Percentiles rank a stretch among this genome's conserved stretches.
These are phyloP conservation scores for Geranium rotundifolium DNA, from an alignment of 345 rosid species.

Conservation along the genomic window DNA sequence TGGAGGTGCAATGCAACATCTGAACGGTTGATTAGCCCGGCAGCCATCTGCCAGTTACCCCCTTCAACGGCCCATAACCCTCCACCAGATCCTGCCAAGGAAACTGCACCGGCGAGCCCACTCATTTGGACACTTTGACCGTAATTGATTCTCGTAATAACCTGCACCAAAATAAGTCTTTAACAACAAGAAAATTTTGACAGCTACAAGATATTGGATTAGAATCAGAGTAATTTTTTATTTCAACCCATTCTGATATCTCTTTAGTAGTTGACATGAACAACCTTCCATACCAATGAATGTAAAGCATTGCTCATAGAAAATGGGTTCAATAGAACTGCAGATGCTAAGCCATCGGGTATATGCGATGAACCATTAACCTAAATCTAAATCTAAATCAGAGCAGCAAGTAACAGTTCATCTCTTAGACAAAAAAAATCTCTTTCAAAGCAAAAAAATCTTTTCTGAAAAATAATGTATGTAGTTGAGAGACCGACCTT, in stretches of 20 bases:
- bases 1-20: slow-evolving; percentile 54
- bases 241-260: background rate
- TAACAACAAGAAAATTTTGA: background rate
- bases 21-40: slow-evolving; percentile 57
- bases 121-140: slow-evolving; percentile 78
- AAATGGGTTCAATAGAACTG: background rate
- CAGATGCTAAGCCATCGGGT: background rate
- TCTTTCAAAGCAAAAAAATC: no score
- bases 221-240: background rate
- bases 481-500: no score
- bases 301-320: background rate
- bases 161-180: slow-evolving; percentile 26
- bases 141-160: slow-evolving; percentile 83
- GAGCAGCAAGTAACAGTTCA: no score
- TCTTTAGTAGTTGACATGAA: no score
- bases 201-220: no score
- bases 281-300: no score
- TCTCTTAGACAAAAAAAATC: no score
- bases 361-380: no score
- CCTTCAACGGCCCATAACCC: slow-evolving; percentile 86
- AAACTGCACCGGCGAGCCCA: slow-evolving; percentile 95
- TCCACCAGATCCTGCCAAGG: slow-evolving; percentile 87
- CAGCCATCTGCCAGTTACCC: slow-evolving; percentile 96
- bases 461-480: no score
- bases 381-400: no score